These are phyloP conservation scores for Saussurea involucrata DNA, from an alignment of 129 eudicot species.

Conservation along the genomic window DNA sequence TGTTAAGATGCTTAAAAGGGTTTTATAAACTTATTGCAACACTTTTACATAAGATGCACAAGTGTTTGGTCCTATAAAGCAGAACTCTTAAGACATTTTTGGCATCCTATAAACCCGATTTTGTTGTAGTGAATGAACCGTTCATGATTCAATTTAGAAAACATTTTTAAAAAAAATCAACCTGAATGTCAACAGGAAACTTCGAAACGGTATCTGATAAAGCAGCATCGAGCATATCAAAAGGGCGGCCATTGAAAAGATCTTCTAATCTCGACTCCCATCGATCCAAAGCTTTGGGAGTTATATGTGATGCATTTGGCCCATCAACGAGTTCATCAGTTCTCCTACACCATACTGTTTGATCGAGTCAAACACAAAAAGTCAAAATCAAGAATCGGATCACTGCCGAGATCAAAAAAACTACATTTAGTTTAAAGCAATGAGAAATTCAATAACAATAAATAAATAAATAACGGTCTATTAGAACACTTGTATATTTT, in stretches of 20 bases:
- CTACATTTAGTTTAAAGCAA: neutral
- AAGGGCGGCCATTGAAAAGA: constrained; percentile 81
- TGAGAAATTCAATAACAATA: no score
- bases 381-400: constrained; percentile 8
- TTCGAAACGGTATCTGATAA: constrained; percentile 85
- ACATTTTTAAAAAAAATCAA: constrained; percentile 17
- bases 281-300: constrained; percentile 89
- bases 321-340: constrained; percentile 99
- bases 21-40: neutral
- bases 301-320: constrained; percentile 96
- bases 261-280: constrained; percentile 96
- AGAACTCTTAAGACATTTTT: no score
- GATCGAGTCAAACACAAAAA: constrained; percentile 7
- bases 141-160: neutral
- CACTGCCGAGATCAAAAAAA: neutral
- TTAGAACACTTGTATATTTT: no score
- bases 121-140: neutral
- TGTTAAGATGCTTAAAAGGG: neutral
- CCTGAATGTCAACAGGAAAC: constrained; percentile 99
- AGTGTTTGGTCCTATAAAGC: neutral
- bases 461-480: no score
- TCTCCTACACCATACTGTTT: constrained; percentile 97
- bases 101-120: neutral
- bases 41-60: no score
- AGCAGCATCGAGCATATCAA: constrained; percentile 99